phyloP scores from a whole-genome alignment of 208 protist species.

The Hexamita inflata region DNA sequence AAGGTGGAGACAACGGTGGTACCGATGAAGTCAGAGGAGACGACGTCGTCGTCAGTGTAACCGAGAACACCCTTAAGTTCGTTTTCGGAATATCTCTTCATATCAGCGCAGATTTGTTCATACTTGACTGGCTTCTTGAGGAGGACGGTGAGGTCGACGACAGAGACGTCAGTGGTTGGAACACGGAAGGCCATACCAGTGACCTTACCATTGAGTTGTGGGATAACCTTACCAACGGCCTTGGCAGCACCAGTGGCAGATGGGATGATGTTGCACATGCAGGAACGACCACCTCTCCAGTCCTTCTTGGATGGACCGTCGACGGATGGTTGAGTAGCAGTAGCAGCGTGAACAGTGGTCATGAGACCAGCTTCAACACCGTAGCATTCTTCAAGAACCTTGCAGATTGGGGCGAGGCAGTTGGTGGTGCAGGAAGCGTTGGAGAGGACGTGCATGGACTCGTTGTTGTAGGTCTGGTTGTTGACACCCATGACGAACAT shows the following conservation, averaged over 20 bases:
- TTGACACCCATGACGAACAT: constrained; percentile 97
- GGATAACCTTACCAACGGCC: constrained; percentile 84
- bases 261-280: constrained; percentile 92
- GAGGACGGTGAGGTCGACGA: constrained; percentile 85
- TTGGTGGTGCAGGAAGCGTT: constrained; percentile 99
- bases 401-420: constrained; percentile 91
- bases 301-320: constrained; percentile 87
- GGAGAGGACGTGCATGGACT: constrained; percentile 64
- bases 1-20: constrained; percentile 82
- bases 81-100: constrained; percentile 68
- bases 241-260: constrained; percentile 91
- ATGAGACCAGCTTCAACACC: constrained; percentile 79
- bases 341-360: constrained; percentile 95
- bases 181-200: constrained; percentile 95
- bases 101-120: constrained; percentile 75
- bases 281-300: constrained; percentile 83
- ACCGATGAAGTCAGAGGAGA: constrained; percentile 88
- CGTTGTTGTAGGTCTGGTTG: constrained; percentile 66
- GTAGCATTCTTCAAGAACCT: constrained; percentile 83
- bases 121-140: constrained; percentile 72
- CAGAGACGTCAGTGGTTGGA: constrained; percentile 86
- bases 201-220: constrained; percentile 61
- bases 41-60: constrained; percentile 91
- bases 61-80: constrained; percentile 78
- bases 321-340: constrained; percentile 90